These are phyloP conservation scores for Solanum hybrid DNA, from an alignment of 305 asterid species.

Conservation along the genomic window DNA sequence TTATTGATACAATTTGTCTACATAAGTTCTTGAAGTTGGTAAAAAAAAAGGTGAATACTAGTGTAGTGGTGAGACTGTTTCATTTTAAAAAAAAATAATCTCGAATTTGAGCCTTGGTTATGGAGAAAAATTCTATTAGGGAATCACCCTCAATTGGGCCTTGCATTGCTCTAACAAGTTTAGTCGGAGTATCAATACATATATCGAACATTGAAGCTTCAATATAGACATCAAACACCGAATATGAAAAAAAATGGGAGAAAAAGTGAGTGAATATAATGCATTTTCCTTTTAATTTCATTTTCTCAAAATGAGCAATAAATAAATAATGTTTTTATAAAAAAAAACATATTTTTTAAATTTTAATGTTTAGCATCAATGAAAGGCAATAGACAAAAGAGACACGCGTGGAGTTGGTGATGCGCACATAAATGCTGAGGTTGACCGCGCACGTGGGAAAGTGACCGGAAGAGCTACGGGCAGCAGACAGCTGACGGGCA, in stretches of 20 bases:
- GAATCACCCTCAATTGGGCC: no score
- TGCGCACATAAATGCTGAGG: not conserved
- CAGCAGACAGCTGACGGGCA: slow-evolving; percentile 19
- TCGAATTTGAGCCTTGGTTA: not conserved
- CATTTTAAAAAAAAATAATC: not conserved
- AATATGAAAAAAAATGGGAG: not conserved
- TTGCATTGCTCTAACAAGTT: no score
- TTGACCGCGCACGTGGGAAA: slow-evolving; percentile 1
- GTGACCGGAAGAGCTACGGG: slow-evolving; percentile 11
- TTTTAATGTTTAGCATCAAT: not conserved
- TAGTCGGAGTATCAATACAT: no score
- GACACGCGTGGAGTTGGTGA: slow-evolving; percentile 2
- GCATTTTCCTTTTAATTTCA: not conserved
- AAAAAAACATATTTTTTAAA: not conserved
- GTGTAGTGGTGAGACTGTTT: not conserved
- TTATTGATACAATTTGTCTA: not conserved
- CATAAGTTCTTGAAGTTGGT: not conserved
- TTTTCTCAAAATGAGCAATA: not conserved
- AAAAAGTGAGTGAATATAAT: not conserved
- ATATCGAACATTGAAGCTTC: not conserved
- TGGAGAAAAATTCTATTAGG: not conserved
- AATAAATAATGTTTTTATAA: not conserved
- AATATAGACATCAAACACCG: no score
- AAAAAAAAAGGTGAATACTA: no score
- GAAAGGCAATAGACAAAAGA: not conserved